phyloP scores from a whole-genome alignment of 768 basidiomycete genomes.

The Austroboletus eburneus region DNA sequence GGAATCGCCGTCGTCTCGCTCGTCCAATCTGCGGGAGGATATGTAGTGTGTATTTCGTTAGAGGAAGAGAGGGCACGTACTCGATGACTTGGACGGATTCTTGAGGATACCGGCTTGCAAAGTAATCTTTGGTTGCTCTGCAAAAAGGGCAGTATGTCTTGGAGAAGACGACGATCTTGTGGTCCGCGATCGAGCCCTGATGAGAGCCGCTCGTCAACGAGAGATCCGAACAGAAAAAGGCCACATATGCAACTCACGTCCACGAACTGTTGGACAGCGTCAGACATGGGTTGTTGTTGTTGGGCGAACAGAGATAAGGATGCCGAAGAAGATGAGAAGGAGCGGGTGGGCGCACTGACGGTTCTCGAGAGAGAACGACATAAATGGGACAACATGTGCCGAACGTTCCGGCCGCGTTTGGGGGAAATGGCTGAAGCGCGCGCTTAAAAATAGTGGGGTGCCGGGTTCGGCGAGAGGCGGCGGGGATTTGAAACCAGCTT shows the following conservation, averaged over 20 bases:
- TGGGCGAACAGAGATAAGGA: too few species aligned
- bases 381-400: conserved; percentile 16
- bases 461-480: too few species aligned
- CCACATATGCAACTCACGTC: too few species aligned
- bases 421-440: too few species aligned
- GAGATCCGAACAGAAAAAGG: too few species aligned
- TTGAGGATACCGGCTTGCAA: conserved; percentile 36
- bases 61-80: conserved; percentile 31
- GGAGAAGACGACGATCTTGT: conserved; percentile 58
- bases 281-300: too few species aligned
- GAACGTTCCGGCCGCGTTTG: too few species aligned
- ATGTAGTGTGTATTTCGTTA: too few species aligned
- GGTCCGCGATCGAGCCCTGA: conserved; percentile 43
- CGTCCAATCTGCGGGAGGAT: conserved; percentile 43
- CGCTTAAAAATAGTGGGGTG: too few species aligned
- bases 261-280: too few species aligned
- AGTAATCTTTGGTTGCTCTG: conserved; percentile 44
- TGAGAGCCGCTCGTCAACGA: conserved; percentile 11
- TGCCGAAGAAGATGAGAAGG: too few species aligned
- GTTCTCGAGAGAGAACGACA: conserved; percentile 18
- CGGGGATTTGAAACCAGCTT: too few species aligned
- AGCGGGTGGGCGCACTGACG: neutral
- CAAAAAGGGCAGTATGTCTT: conserved; percentile 57
- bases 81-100: conserved; percentile 41
- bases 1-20: conserved; percentile 48